These are phyloP conservation scores for Bassia scoparia DNA, from an alignment of 148 eudicot species.

Conservation along the genomic window DNA sequence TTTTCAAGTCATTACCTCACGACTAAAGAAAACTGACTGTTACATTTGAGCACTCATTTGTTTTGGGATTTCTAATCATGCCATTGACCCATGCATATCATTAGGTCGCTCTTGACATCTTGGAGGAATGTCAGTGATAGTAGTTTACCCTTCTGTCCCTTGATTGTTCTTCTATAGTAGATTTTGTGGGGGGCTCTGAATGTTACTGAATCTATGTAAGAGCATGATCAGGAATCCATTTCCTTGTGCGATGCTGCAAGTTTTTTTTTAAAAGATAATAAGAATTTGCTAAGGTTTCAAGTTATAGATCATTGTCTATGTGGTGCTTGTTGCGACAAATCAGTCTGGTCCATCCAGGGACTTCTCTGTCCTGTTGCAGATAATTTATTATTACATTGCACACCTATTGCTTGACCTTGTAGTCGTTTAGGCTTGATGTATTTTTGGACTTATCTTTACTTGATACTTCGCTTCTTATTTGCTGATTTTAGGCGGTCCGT, in stretches of 20 bases:
- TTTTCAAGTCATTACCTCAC: neutral
- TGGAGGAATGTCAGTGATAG: neutral
- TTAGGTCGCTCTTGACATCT: neutral
- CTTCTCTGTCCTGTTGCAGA: neutral
- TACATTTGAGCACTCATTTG: no score
- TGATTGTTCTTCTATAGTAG: neutral
- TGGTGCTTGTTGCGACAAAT: neutral
- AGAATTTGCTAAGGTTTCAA: no score
- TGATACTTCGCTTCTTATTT: constrained; percentile 5
- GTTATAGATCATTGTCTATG: neutral
- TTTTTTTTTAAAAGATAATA: neutral
- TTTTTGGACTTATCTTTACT: neutral
- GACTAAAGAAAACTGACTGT: no score
- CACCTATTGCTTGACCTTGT: neutral
- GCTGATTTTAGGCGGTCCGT: constrained; percentile 77
- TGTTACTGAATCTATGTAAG: neutral
- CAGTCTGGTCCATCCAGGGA: constrained; percentile 1
- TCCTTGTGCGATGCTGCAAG: neutral
- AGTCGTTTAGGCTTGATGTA: neutral
- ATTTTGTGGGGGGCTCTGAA: neutral
- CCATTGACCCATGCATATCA: neutral
- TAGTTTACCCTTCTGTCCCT: neutral
- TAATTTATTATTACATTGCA: neutral
- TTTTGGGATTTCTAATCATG: neutral
- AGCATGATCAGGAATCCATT: neutral